Percentiles rank a stretch among this genome's conserved stretches.
Conservation (phyloP, 768 basidiomycete genomes). For the Lactarius trivialis region DNA sequence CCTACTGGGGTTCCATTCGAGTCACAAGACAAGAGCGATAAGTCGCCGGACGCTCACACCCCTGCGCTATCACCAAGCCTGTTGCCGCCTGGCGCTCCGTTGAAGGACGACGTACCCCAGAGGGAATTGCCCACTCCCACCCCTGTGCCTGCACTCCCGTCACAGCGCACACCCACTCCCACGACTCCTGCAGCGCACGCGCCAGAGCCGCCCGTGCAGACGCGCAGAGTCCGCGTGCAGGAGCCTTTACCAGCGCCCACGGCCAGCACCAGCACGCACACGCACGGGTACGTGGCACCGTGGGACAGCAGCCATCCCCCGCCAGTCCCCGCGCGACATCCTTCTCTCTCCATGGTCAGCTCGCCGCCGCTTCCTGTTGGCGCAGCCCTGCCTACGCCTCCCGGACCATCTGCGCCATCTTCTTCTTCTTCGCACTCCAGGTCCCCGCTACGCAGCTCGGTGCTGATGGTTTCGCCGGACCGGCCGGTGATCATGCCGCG, state of each 20-base stretch:
- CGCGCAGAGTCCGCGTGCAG: background rate
- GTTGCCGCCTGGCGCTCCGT: no score
- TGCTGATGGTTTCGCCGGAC: slow-evolving; percentile 1
- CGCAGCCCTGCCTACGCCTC: background rate
- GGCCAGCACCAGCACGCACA: background rate
- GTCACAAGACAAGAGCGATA: no score
- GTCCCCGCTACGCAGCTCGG: slow-evolving; percentile 4
- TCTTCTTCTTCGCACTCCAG: background rate
- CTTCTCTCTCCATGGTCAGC: background rate
- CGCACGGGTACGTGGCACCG: background rate
- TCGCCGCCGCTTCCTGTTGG: background rate
- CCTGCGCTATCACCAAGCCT: no score
- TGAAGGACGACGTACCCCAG: background rate
- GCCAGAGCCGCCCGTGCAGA: background rate
- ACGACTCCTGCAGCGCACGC: no score
- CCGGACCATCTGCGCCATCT: background rate
- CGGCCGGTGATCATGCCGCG: slow-evolving; percentile 18
- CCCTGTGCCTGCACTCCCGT: background rate
- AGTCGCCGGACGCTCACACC: no score
- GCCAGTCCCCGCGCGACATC: background rate
- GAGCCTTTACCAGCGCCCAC: background rate
- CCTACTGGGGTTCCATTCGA: background rate
- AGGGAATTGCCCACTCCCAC: background rate
- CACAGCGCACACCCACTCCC: background rate
- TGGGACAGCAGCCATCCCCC: background rate